Base-by-base conservation (phyloP, 2,329 filamentous ascomycete species). In the Cladobotryum protrusum region DNA sequence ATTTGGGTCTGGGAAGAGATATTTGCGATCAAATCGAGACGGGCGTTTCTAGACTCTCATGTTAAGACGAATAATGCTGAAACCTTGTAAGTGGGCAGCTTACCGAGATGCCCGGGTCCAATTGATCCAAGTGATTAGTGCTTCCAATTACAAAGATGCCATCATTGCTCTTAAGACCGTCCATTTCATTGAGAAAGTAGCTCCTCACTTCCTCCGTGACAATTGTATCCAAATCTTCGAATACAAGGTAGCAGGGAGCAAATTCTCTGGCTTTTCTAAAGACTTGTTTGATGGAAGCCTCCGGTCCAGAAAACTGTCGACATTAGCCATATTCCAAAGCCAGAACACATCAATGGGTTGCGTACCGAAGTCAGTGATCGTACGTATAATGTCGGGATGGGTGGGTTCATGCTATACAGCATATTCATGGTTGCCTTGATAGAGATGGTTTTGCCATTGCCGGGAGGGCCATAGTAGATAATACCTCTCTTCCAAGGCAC, bases 131-230 rank as follows among this genome's bases (percentile, higher is more conserved):
- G 56, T 82, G 76, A 59, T 86, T 86, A 0, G 83, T 86, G 47
- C 76, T 81, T 29, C 79, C 82, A 24, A 86, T 73, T 68, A 88
- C 85, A 57, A 87, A 77, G 47, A 87, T 86, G 11, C 85, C 85
- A 55, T 87, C 81, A 55, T 88, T 88, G 54, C 73, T 77, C 57
- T 80, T 78, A 11, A 88, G 76, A 0, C 85, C 85, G 54, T 88
- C 85, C 3, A 87, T 79, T 63, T 87, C 83, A 61, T 87, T 88
- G 43, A 87, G 72, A 66, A 88, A 88, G 69, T 86, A 87, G 47
- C 76, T 81, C 24, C 84, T 73, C 13, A 84, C 79, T 2, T 61
- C 55, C 48, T 83, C 77, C 11, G 73, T 74, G 41, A 88, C 77
- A 33, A 87, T 75, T 8, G 78, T 82, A 61, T 88, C 85, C 5